Evolutionary conservation across 306 rosid genomes (phyloP), one percentile per base, ranked within the genome.

Genomic region (Lathyrus aphaca): DNA sequence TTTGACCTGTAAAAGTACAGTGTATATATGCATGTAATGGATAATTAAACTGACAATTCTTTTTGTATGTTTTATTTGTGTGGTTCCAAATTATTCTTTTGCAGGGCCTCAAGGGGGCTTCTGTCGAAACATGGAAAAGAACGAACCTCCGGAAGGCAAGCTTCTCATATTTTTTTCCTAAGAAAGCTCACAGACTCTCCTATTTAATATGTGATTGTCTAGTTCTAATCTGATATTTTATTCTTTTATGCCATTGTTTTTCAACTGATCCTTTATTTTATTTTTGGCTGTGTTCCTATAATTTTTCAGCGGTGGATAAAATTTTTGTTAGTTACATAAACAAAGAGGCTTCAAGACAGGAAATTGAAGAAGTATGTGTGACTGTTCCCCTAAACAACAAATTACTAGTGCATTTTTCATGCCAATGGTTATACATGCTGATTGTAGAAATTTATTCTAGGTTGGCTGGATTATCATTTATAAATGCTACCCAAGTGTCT

Each of bases 351-450:
- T 76, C 92, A 8, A 35, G 7, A 68, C 79, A 77, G 72, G 98
- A 93, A n/a, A 73, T 93, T 72, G 96, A 84, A 81, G 97, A 93
- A 62, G 97, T 90, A 86, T 51, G 88, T 72, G 50, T 56, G 42
- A 64, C 54, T 38, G 16, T 75, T 75, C 12, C 64, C 44, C 74
- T 66, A 65, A 70, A 66, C 67, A 63, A 58, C 25, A 81, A 80
- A 46, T 60, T 69, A 16, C 64, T 74, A 5, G 48, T 45, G 19
- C 57, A 13, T 32, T 64, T 61, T 70, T 69, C 43, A 66, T 76
- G 79, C 19, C 13, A 49, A 6, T 25, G 66, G 59, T 35, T 70
- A 5, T 13, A 67, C 73, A 71, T 46, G n/a, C 64, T 70, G 18
- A 27, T 64, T 70, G 57, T 58, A 62, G 56, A 65, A 39, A 68